These are phyloP conservation scores for Saccharomyces pastorianus DNA, from an alignment of 1,139 yeast genomes.

Conservation along the genomic window DNA sequence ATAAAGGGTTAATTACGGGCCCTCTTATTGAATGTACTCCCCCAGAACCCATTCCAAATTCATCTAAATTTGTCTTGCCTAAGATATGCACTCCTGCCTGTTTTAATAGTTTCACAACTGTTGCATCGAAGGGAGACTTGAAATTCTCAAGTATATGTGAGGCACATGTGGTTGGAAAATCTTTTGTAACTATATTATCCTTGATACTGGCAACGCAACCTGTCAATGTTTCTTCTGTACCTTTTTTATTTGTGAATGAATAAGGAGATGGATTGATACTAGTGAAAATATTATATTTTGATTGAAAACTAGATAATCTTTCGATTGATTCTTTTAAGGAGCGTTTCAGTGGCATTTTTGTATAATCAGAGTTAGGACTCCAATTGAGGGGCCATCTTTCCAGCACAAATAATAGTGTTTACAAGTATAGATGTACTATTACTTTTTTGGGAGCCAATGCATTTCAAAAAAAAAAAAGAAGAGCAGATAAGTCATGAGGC, in stretches of 20 bases:
- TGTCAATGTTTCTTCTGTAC: slow-evolving; percentile 6
- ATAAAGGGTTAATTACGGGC: slow-evolving; percentile 59
- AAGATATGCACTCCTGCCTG: slow-evolving; percentile 42
- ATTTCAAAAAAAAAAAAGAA: not conserved
- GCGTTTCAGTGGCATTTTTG: not conserved
- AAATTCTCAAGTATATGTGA: slow-evolving; percentile 55
- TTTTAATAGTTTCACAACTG: slow-evolving; percentile 52
- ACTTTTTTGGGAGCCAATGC: not conserved
- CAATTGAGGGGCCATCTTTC: not conserved
- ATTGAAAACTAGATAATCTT: slow-evolving; percentile 1
- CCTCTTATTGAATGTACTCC: slow-evolving; percentile 56
- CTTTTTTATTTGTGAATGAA: not conserved
- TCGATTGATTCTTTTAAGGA: not conserved
- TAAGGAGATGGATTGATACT: not conserved
- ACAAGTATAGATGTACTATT: not conserved
- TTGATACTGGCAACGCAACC: slow-evolving; percentile 44
- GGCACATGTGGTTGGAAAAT: slow-evolving; percentile 66
- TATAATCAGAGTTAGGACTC: not conserved
- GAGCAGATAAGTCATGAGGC: not conserved
- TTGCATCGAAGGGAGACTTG: slow-evolving; percentile 73
- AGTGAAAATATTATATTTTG: slow-evolving; percentile 2
- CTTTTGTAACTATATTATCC: slow-evolving; percentile 67
- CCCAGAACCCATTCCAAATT: slow-evolving; percentile 93
- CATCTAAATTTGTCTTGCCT: slow-evolving; percentile 93
- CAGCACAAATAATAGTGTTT: not conserved